Percentiles rank a stretch among this genome's conserved stretches.
Evolutionary conservation across 345 rosid species (phyloP).

Genomic region (Eucalyptus rudis): DNA sequence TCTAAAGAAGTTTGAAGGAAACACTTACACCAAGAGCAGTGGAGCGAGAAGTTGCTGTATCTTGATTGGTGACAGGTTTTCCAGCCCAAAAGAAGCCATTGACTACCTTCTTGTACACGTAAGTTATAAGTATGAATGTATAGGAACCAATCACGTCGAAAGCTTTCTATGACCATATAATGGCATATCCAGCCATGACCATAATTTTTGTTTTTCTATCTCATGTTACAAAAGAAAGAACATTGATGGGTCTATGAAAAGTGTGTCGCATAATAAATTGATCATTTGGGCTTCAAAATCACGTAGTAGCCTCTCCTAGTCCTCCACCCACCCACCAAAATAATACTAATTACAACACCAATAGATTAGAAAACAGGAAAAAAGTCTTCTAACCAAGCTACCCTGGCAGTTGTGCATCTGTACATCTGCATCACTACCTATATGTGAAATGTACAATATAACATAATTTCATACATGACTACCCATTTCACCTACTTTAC

Average conservation of each 20-base stretch:
- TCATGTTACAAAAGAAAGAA: not conserved
- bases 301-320: not conserved
- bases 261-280: not conserved
- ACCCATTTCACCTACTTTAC: not conserved
- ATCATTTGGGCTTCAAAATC: not conserved
- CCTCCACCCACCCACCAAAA: not conserved
- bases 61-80: constrained; percentile 36
- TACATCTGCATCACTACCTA: not conserved
- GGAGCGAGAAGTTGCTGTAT: constrained; percentile 28
- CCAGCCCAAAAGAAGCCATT: constrained; percentile 96
- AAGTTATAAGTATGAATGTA: not conserved
- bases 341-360: not conserved
- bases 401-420: not conserved
- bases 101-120: constrained; percentile 35
- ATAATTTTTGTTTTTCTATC: not conserved
- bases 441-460: not conserved
- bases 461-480: not conserved
- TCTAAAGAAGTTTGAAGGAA: not conserved
- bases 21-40: constrained; percentile 92
- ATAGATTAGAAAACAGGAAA: not conserved
- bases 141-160: not conserved
- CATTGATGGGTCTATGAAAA: not conserved
- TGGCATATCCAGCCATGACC: not conserved
- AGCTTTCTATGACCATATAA: not conserved
- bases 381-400: not conserved